Conservation (phyloP, 78 protist species). For the Cavenderia fasciculata region DNA sequence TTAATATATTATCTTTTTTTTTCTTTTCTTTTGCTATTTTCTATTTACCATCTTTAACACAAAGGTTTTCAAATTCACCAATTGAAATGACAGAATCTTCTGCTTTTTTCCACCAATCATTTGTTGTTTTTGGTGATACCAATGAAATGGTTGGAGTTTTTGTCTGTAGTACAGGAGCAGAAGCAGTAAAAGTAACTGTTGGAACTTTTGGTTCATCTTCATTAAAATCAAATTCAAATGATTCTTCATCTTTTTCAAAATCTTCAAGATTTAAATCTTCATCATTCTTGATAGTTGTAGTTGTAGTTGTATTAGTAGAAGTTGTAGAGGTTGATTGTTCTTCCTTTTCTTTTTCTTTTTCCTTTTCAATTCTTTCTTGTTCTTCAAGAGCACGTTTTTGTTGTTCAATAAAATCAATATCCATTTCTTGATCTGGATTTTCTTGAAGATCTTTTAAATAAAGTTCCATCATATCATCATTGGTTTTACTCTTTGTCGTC, state of each 20-base stretch:
- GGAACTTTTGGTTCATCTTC: slow-evolving; percentile 2
- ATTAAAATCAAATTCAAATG: slow-evolving; percentile 2
- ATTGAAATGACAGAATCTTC: background rate
- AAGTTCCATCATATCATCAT: slow-evolving; percentile 1
- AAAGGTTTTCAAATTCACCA: background rate
- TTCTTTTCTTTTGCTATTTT: background rate
- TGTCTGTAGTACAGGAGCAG: background rate
- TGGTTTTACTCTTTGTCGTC: background rate
- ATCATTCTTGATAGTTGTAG: too few species aligned
- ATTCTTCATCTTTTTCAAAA: background rate
- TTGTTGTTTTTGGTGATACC: slow-evolving; percentile 36
- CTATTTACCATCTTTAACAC: background rate
- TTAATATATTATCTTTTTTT: background rate
- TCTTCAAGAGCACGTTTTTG: background rate
- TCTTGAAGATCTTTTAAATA: slow-evolving; percentile 1
- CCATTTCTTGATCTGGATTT: slow-evolving; percentile 10
- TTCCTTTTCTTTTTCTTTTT: background rate
- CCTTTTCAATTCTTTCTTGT: slow-evolving; percentile 14
- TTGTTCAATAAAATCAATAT: slow-evolving; percentile 38
- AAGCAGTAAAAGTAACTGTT: background rate
- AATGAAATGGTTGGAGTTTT: background rate
- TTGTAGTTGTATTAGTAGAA: background rate
- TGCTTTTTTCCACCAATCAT: slow-evolving; percentile 42
- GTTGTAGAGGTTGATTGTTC: background rate
- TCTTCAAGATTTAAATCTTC: background rate